Conservation (phyloP, 2,329 filamentous ascomycete genomes). For the Penicillium crustosum region DNA sequence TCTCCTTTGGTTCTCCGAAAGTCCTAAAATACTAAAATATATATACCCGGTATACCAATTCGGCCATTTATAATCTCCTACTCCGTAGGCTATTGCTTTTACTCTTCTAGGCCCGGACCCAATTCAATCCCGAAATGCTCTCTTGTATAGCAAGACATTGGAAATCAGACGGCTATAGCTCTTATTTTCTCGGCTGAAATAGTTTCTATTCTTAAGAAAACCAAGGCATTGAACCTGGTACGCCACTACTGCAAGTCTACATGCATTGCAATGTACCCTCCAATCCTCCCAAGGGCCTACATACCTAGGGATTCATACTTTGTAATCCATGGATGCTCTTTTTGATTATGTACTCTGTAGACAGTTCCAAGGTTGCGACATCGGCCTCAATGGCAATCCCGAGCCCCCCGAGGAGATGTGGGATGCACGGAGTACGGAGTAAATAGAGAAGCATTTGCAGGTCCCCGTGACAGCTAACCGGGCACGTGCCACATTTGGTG, state of each 20-base stretch:
- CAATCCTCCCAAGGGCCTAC: background rate
- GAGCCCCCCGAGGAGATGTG: background rate
- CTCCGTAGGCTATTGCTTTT: slow-evolving; percentile 5
- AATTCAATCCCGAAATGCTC: background rate
- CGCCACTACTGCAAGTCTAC: background rate
- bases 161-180: slow-evolving; percentile 5
- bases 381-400: background rate
- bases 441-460: background rate
- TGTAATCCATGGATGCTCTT: no score
- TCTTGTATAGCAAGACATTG: background rate
- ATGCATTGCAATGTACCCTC: background rate
- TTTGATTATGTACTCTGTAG: no score
- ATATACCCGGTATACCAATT: background rate
- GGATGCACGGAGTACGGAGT: background rate
- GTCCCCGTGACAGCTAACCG: background rate
- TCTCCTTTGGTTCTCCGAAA: background rate
- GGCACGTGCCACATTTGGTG: background rate
- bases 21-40: background rate
- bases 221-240: background rate
- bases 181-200: background rate
- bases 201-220: background rate
- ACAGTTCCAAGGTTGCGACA: background rate
- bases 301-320: no score
- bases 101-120: slow-evolving; percentile 3
- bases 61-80: background rate